Conservation (phyloP, 129 eudicot species). For the Erigeron canadensis region DNA sequence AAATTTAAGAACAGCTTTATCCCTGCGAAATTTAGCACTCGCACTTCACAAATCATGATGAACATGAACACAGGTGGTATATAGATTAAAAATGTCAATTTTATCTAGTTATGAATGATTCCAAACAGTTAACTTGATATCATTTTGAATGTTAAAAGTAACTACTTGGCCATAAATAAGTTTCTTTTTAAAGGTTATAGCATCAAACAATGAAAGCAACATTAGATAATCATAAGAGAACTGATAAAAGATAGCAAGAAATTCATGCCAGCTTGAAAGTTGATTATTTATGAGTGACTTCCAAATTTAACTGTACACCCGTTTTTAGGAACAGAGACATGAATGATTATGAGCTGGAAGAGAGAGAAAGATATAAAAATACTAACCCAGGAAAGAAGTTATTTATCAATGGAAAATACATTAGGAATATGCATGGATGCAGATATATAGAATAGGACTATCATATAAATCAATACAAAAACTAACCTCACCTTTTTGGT, state of each 20-base stretch:
- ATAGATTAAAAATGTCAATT: too few species aligned
- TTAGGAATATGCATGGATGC: background rate
- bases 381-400: background rate
- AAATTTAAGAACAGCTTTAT: too few species aligned
- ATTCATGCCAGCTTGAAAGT: conserved; percentile 9
- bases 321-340: background rate
- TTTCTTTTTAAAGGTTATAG: background rate
- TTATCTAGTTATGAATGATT: background rate
- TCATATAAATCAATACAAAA: background rate
- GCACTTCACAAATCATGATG: too few species aligned
- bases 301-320: background rate
- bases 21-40: too few species aligned
- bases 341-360: background rate
- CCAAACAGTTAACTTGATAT: background rate
- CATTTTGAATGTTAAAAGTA: background rate
- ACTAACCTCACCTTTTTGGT: conserved; percentile 65
- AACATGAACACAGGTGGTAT: too few species aligned
- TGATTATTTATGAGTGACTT: background rate
- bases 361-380: background rate
- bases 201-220: background rate
- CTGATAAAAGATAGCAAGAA: background rate
- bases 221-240: conserved; percentile 6
- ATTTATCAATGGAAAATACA: background rate
- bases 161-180: background rate
- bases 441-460: background rate